Percentiles rank a stretch among this genome's conserved stretches.
phyloP scores from a whole-genome alignment of 495 filamentous ascomycete species.

The Podospora appendiculata region DNA sequence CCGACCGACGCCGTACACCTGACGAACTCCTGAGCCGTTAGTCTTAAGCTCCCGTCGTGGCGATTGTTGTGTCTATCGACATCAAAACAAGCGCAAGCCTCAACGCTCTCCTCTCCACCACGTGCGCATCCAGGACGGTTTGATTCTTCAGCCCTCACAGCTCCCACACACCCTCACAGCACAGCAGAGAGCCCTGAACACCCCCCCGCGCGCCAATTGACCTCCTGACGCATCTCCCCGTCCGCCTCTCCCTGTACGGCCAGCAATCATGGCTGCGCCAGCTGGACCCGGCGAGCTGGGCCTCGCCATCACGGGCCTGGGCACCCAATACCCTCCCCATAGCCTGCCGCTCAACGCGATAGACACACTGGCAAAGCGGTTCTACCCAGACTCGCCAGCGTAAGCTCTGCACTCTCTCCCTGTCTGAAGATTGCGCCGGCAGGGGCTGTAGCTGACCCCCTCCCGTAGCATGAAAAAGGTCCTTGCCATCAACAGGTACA shows the following conservation, averaged over 20 bases:
- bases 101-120: too few relatives aligned
- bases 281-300: slow-evolving; percentile 27
- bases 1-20: too few relatives aligned
- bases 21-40: too few relatives aligned
- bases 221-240: not conserved
- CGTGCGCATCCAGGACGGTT: not conserved
- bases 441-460: not conserved
- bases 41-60: too few relatives aligned
- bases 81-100: too few relatives aligned
- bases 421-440: not conserved
- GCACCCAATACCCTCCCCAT: slow-evolving; percentile 42
- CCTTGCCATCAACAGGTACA: slow-evolving; percentile 53
- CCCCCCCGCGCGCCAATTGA: slow-evolving; percentile 7
- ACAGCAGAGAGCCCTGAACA: not conserved
- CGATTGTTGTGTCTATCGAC: too few relatives aligned
- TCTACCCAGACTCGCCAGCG: slow-evolving; percentile 44
- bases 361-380: slow-evolving; percentile 34
- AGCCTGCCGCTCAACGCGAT: slow-evolving; percentile 30
- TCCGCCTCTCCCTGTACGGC: not conserved
- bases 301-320: slow-evolving; percentile 44
- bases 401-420: slow-evolving; percentile 13
- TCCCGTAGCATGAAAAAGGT: slow-evolving; percentile 46
- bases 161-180: too few relatives aligned
- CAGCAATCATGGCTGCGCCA: slow-evolving; percentile 16
- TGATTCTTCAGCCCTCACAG: not conserved